Percentiles rank a stretch among this genome's conserved stretches.
These are phyloP conservation scores for Anisodus acutangulus DNA, from an alignment of 257 asterid species.

Conservation along the genomic window DNA sequence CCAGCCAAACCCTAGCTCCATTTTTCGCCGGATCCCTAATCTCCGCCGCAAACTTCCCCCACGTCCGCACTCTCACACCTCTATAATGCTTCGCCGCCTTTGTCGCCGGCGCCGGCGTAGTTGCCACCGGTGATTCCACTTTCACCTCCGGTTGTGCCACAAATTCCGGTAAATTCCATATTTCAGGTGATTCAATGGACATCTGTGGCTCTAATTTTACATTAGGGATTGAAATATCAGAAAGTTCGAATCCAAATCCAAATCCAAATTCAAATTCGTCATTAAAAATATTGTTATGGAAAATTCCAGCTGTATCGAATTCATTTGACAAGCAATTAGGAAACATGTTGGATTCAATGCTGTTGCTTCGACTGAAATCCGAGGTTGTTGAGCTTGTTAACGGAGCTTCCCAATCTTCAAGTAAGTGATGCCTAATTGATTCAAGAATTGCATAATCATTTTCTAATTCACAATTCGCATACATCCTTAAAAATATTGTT, in stretches of 20 bases:
- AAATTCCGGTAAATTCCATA: constrained; percentile 19
- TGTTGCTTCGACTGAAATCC: constrained; percentile 19
- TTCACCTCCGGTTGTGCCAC: neutral
- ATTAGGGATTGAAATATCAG: neutral
- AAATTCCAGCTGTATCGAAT: neutral
- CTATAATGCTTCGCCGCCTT: constrained; percentile 41
- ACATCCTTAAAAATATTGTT: neutral
- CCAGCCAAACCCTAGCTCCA: constrained; percentile 47
- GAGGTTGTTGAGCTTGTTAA: neutral
- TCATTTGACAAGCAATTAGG: constrained; percentile 18
- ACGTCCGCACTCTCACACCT: constrained; percentile 44
- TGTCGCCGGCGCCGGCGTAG: neutral
- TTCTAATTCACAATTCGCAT: constrained; percentile 31
- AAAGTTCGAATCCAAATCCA: neutral
- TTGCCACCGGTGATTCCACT: neutral
- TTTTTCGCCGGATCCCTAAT: constrained; percentile 50
- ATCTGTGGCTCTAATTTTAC: constrained; percentile 35
- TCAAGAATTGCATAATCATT: constrained; percentile 42
- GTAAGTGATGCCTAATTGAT: constrained; percentile 40
- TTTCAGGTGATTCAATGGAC: neutral
- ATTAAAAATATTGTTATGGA: no score
- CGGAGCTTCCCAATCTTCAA: constrained; percentile 38
- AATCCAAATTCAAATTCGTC: neutral
- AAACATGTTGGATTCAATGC: constrained; percentile 4
- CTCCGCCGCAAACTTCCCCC: constrained; percentile 58